Conservation (phyloP, 176 grass and related monocot genomes). For the Saccharum spontaneum region DNA sequence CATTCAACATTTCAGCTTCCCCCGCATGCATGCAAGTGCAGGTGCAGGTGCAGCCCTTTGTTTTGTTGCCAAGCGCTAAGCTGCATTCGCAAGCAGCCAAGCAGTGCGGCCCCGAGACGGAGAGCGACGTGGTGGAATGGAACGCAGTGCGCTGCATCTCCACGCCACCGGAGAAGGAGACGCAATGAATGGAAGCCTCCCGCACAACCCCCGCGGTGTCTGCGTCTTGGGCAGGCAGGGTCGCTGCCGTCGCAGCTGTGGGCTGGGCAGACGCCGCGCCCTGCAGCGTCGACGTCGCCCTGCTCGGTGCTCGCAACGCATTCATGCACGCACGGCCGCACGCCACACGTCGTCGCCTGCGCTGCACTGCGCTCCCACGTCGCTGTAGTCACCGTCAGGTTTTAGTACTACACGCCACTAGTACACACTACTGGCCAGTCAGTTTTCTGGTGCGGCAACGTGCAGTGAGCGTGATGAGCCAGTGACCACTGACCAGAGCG, state of each 20-base stretch:
- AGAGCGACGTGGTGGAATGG: neutral
- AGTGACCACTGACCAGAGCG: too few relatives aligned
- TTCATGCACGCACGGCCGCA: neutral
- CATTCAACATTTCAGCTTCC: neutral
- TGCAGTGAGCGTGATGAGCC: neutral
- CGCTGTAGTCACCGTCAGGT: too few relatives aligned
- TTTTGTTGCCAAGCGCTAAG: neutral
- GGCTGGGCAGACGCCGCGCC: neutral
- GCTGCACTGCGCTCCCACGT: neutral
- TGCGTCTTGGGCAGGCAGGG: neutral
- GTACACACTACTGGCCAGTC: neutral
- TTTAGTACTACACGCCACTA: too few relatives aligned
- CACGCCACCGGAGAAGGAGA: neutral
- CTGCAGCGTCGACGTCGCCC: neutral
- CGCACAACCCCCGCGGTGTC: neutral
- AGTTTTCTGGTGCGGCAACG: neutral
- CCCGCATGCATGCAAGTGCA: neutral
- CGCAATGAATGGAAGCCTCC: slow-evolving; percentile 22
- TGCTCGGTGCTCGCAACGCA: neutral
- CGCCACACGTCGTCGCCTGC: neutral
- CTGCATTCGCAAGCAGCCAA: too few relatives aligned
- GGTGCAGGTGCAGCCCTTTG: neutral
- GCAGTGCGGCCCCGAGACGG: neutral
- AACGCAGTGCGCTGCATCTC: neutral
- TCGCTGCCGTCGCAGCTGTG: slow-evolving; percentile 34